phyloP scores from a whole-genome alignment of 2,329 filamentous ascomycete genomes.

The Nemania bipapillata region DNA sequence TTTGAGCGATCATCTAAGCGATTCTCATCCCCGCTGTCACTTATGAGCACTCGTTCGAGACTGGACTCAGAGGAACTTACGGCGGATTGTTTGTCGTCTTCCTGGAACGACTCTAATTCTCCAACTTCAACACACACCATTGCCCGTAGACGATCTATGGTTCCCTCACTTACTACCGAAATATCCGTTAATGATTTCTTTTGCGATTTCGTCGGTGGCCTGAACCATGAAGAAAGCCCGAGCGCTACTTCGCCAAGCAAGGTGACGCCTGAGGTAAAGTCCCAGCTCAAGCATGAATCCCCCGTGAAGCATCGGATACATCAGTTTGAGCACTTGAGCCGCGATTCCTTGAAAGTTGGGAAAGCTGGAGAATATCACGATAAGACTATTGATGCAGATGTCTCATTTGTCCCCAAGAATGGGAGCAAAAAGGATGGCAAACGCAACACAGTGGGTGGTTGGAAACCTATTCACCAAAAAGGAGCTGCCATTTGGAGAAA shows the following conservation, averaged over 20 bases:
- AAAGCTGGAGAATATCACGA: conserved; percentile 6
- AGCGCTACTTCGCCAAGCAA: conserved; percentile 14
- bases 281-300: conserved; percentile 41
- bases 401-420: conserved; percentile 2
- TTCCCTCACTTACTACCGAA: conserved; percentile 46
- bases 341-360: conserved; percentile 26
- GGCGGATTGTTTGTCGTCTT: conserved; percentile 27
- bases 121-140: conserved; percentile 23
- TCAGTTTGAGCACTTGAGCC: conserved; percentile 47
- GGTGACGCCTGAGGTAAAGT: neutral
- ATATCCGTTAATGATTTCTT: conserved; percentile 48
- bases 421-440: conserved; percentile 24
- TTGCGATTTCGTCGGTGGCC: conserved; percentile 42
- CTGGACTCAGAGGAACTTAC: conserved; percentile 14
- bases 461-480: conserved; percentile 44
- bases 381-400: conserved; percentile 27
- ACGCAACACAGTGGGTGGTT: conserved; percentile 26
- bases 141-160: conserved; percentile 27
- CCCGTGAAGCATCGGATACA: conserved; percentile 48
- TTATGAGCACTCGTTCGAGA: conserved; percentile 42
- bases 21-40: conserved; percentile 38
- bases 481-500: conserved; percentile 48
- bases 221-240: conserved; percentile 15
- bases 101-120: conserved; percentile 14
- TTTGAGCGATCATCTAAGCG: conserved; percentile 46